A percentile compares a stretch with the other conserved stretches of the same genome.
phyloP scores from a whole-genome alignment of 306 rosid genomes.

The Pyrus pyrifolia region DNA sequence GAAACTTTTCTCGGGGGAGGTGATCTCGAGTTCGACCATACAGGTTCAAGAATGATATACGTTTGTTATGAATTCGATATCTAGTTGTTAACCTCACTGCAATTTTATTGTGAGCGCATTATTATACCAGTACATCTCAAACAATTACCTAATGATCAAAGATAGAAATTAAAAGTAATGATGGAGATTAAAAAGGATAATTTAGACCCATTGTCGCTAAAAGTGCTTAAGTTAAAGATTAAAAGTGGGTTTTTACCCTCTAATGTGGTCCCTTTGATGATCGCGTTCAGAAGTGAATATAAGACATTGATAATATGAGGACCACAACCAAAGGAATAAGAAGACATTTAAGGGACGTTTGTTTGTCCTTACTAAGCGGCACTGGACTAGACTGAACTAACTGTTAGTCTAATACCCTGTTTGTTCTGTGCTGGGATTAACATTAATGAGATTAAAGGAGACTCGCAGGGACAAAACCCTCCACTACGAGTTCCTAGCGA shows the following conservation, averaged over 20 bases:
- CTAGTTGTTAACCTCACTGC: too few relatives aligned
- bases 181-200: background rate
- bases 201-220: background rate
- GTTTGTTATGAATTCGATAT: too few relatives aligned
- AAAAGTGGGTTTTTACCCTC: background rate
- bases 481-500: too few relatives aligned
- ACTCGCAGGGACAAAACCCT: too few relatives aligned
- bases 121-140: too few relatives aligned
- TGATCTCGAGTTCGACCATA: background rate
- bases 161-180: background rate
- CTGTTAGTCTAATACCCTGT: too few relatives aligned
- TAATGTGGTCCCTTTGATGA: background rate
- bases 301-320: background rate
- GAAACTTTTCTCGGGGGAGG: background rate
- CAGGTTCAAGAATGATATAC: accelerated
- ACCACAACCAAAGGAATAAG: background rate
- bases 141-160: background rate
- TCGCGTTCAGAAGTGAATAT: background rate
- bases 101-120: too few relatives aligned
- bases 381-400: too few relatives aligned
- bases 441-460: too few relatives aligned
- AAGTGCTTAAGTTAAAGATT: background rate
- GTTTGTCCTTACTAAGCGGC: too few relatives aligned
- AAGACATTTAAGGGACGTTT: background rate
- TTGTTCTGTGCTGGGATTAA: too few relatives aligned